Conservation (phyloP, 2,329 filamentous ascomycete genomes). For the Hymenoscyphus fructigenus region DNA sequence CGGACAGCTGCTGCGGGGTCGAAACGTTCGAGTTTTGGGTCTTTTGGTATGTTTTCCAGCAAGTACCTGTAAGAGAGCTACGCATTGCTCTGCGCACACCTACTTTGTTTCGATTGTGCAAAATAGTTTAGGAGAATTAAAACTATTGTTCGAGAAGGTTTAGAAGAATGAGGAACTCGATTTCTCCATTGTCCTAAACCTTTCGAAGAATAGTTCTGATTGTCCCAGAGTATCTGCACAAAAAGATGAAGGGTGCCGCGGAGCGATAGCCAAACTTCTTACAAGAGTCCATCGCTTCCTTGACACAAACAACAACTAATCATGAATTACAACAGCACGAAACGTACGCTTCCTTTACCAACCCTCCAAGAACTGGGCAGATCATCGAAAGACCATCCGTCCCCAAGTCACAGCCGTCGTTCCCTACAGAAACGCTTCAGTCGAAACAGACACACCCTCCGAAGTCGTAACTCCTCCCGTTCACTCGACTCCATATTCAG, state of each 20-base stretch:
- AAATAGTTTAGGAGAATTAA: not conserved
- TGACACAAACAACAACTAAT: slow-evolving; percentile 5
- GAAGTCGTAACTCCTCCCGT: slow-evolving; percentile 20
- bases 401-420: slow-evolving; percentile 22
- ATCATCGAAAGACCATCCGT: slow-evolving; percentile 21
- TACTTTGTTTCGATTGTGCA: not conserved
- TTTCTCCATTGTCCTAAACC: no score
- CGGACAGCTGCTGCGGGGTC: slow-evolving; percentile 14
- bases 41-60: slow-evolving; percentile 24
- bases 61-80: no score
- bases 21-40: slow-evolving; percentile 16
- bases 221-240: not conserved
- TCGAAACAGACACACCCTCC: slow-evolving; percentile 13
- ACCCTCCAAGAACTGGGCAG: slow-evolving; percentile 24
- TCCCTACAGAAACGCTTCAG: slow-evolving; percentile 21
- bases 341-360: slow-evolving; percentile 26
- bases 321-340: slow-evolving; percentile 20
- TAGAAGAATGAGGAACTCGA: no score
- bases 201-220: no score
- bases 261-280: no score
- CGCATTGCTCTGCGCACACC: no score
- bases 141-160: not conserved
- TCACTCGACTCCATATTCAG: slow-evolving; percentile 57
- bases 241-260: no score
- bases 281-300: not conserved